Percentiles rank a stretch among this genome's conserved stretches.
phyloP scores from a whole-genome alignment of 441 rosid species.

The Syzygium syzygioides region DNA sequence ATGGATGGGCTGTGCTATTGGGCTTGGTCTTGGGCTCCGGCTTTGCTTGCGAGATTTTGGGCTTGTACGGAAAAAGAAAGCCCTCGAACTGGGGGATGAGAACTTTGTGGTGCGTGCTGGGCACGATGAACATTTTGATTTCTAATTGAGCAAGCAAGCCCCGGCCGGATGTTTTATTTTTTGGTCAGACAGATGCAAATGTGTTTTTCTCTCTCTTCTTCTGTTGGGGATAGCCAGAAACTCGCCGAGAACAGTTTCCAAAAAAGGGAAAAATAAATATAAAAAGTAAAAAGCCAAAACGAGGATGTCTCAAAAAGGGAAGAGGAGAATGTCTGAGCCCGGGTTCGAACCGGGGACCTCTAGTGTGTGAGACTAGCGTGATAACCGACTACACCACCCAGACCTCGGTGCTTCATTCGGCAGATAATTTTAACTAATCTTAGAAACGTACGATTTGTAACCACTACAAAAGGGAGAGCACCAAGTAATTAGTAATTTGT shows the following conservation, averaged over 20 bases:
- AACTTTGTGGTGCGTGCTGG: background rate
- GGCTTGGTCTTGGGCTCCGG: background rate
- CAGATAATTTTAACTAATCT: too few species aligned
- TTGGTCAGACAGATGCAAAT: too few species aligned
- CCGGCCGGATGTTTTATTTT: too few species aligned
- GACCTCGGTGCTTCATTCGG: accelerated
- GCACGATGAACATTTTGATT: too few species aligned
- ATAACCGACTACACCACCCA: constrained; percentile 25
- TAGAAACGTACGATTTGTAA: too few species aligned
- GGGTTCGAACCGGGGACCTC: constrained; percentile 27
- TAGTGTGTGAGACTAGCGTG: constrained; percentile 27
- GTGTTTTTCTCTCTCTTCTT: background rate
- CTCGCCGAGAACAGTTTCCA: background rate
- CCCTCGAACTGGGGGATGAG: background rate
- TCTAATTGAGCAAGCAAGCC: too few species aligned
- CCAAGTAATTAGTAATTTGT: accelerated
- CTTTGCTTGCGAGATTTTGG: background rate
- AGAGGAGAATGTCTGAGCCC: background rate
- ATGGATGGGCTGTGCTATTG: background rate
- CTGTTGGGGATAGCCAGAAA: background rate
- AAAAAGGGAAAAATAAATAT: background rate
- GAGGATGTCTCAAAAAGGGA: background rate
- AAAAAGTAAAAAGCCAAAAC: background rate
- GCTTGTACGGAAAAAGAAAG: background rate
- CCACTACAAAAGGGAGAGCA: accelerated